Evolutionary conservation across 768 basidiomycete genomes (phyloP).

Genomic region (Hydnomerulius pinastri): DNA sequence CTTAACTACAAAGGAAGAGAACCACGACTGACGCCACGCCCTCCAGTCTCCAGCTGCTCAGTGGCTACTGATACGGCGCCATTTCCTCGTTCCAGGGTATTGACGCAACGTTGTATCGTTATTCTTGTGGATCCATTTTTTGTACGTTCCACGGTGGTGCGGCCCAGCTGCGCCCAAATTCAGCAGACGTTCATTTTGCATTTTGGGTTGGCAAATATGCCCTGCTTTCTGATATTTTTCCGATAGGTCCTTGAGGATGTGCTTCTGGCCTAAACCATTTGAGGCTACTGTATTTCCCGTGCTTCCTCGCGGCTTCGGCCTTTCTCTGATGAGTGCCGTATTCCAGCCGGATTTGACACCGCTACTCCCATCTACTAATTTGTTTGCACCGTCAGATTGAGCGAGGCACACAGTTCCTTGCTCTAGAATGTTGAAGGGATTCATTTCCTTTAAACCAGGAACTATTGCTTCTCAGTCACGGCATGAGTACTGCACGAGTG

Average conservation of each 20-base stretch:
- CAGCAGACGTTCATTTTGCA: not conserved
- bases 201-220: not conserved
- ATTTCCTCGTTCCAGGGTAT: not conserved
- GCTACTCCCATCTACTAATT: constrained; percentile 26
- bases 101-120: not conserved
- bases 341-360: constrained; percentile 13
- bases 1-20: not conserved
- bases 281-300: constrained; percentile 11
- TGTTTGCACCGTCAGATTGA: too few species aligned
- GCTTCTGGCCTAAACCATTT: constrained; percentile 18
- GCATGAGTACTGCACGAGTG: too few species aligned
- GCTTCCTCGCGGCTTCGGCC: not conserved
- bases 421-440: too few species aligned
- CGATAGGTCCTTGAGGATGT: not conserved
- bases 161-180: not conserved
- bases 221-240: too few species aligned
- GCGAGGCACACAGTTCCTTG: too few species aligned
- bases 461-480: too few species aligned
- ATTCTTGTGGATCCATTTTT: not conserved
- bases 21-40: not conserved
- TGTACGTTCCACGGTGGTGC: not conserved
- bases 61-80: not conserved
- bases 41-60: not conserved
- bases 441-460: too few species aligned
- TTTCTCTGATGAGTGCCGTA: constrained; percentile 3